Evolutionary conservation across 345 rosid species (phyloP), one percentile per base, ranked within the genome.

Genomic region (Citrus glauca): DNA sequence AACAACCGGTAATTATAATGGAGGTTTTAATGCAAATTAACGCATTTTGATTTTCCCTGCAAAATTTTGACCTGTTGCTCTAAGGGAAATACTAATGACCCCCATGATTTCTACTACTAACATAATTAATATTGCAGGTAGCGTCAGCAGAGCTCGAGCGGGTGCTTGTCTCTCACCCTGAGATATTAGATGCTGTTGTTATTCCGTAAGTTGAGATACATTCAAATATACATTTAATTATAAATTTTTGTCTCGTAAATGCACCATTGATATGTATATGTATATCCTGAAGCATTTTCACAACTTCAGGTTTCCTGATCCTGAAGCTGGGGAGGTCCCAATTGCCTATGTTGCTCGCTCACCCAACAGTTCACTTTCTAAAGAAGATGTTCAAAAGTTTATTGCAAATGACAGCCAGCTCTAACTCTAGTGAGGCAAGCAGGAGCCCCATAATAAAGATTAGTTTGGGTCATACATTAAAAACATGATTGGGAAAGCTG

Each of bases 71-170:
- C 16, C 50, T 9, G 17, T 45, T 45, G 17, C 50, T 45, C 50
- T 3, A 13, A 45, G 50, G 17, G 17, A 45, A 45, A 45, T 33
- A n/a, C 1, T 14, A 61, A 32, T 33, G 50, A 19, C 37, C 45
- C 48, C 4, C 61, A 62, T 64, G 61, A 38, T 73, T 67, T 67
- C 48, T 37, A 57, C 9, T 64, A 30, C 61, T 33, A 50, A 35
- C 50, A 13, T 0, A 45, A 11, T 11, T 11, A 45, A 45, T 11
- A 13, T 45, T 13, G 17, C 50, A 96, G 99, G 90, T 96, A 80
- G 99, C 99, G 60, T 98, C 98, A 56, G 99, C 98, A 67, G 99
- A 96, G 83, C 90, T 96, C 45, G 99, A 96, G 89, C 98, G 93
- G 48, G 84, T 96, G 20, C 97, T 96, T 72, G 89, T 94, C 77